Conservation (phyloP, 306 rosid species). For the Vicia villosa region DNA sequence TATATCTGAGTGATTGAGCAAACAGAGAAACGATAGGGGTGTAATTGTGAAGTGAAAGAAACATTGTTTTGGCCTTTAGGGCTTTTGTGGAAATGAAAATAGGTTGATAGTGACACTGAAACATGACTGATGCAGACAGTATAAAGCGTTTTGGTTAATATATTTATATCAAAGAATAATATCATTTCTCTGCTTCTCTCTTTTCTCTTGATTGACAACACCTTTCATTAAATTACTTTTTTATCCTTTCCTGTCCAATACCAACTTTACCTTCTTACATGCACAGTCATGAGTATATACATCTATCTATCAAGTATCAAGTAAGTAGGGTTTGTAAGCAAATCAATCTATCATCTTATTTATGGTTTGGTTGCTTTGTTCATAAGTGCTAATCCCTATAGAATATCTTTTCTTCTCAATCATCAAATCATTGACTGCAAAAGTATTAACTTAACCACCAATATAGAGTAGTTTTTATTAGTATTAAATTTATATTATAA, state of each 20-base stretch:
- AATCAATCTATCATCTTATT: too few relatives aligned
- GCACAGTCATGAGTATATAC: too few relatives aligned
- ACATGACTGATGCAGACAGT: constrained; percentile 63
- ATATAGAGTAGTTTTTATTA: too few relatives aligned
- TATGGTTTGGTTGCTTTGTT: too few relatives aligned
- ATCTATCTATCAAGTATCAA: too few relatives aligned
- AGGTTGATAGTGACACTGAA: constrained; percentile 60
- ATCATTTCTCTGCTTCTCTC: constrained; percentile 64
- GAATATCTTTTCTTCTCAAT: too few relatives aligned
- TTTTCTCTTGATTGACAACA: constrained; percentile 66
- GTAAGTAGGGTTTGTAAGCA: too few relatives aligned
- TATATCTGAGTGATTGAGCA: constrained; percentile 14
- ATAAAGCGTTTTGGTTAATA: constrained; percentile 45
- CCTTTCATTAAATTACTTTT: constrained; percentile 46
- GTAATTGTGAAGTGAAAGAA: constrained; percentile 31
- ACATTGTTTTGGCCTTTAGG: constrained; percentile 43
- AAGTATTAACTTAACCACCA: too few relatives aligned
- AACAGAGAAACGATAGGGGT: constrained; percentile 32
- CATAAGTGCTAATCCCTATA: too few relatives aligned
- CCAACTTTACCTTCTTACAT: constrained; percentile 28
- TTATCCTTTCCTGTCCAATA: constrained; percentile 50
- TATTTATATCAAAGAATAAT: constrained; percentile 50
- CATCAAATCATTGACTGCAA: too few relatives aligned
- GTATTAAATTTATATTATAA: too few relatives aligned
- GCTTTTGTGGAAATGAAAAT: constrained; percentile 61